Conservation (phyloP, 176 grass and related monocot genomes). For the Triticum dicoccoides region DNA sequence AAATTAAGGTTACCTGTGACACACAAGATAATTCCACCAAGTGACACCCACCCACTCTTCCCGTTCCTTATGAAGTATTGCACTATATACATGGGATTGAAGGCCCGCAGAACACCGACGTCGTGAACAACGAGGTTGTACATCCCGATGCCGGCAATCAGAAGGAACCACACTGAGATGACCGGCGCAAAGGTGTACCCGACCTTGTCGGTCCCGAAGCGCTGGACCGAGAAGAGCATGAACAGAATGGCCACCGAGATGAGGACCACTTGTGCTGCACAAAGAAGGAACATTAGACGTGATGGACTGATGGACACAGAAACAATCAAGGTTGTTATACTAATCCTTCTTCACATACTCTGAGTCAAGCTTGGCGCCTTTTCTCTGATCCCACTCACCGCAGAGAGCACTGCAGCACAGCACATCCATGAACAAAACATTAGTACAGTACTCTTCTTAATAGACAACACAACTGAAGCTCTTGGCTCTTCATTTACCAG, state of each 20-base stretch:
- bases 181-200: constrained; percentile 74
- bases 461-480: neutral
- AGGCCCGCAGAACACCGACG: constrained; percentile 42
- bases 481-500: constrained; percentile 33
- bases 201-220: constrained; percentile 76
- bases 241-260: constrained; percentile 63
- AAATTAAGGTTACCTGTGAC: constrained; percentile 44
- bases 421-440: neutral
- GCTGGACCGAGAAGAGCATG: neutral
- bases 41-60: constrained; percentile 58
- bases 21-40: constrained; percentile 69
- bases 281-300: neutral
- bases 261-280: constrained; percentile 48
- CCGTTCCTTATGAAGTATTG: constrained; percentile 56
- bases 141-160: constrained; percentile 47
- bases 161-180: constrained; percentile 64
- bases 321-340: neutral
- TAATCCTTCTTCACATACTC: constrained; percentile 29
- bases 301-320: neutral
- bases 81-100: constrained; percentile 67
- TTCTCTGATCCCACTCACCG: constrained; percentile 64
- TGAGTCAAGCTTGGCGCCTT: constrained; percentile 57
- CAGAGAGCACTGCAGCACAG: constrained; percentile 36
- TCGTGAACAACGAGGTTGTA: constrained; percentile 59
- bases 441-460: neutral